phyloP scores from a whole-genome alignment of 2,329 filamentous ascomycete species.

The Aspergillus fijiensis region DNA sequence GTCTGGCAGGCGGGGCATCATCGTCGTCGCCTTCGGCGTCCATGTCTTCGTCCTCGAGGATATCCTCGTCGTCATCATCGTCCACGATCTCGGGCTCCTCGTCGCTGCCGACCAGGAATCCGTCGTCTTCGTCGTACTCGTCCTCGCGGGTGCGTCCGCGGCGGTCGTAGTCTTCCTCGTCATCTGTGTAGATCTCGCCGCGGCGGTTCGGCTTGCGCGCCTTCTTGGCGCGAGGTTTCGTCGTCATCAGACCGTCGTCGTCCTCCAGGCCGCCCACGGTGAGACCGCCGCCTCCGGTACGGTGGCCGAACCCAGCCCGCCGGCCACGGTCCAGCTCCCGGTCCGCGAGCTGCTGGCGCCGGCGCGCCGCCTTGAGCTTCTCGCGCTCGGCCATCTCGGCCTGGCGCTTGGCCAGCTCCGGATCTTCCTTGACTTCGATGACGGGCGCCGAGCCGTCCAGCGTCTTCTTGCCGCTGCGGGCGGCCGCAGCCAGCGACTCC shows the following conservation, averaged over 20 bases:
- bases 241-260: constrained; percentile 50
- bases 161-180: constrained; percentile 49
- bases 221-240: constrained; percentile 41
- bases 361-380: constrained; percentile 54
- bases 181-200: constrained; percentile 51
- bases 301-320: constrained; percentile 44
- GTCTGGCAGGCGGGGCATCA: constrained; percentile 28
- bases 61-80: constrained; percentile 45
- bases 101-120: constrained; percentile 63
- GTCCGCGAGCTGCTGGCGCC: constrained; percentile 55
- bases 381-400: constrained; percentile 62
- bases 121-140: constrained; percentile 79
- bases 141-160: constrained; percentile 63
- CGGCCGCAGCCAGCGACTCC: constrained; percentile 58
- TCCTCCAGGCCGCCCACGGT: constrained; percentile 60
- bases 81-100: constrained; percentile 50
- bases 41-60: constrained; percentile 45
- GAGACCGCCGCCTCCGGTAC: constrained; percentile 52
- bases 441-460: constrained; percentile 55
- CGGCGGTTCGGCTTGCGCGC: constrained; percentile 44
- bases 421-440: constrained; percentile 61
- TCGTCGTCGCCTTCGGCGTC: constrained; percentile 48
- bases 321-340: constrained; percentile 57
- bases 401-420: constrained; percentile 59
- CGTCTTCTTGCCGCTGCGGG: constrained; percentile 52